Base-by-base conservation (phyloP, 2,329 filamentous ascomycete genomes). In the Stromatinia cepivora region DNA sequence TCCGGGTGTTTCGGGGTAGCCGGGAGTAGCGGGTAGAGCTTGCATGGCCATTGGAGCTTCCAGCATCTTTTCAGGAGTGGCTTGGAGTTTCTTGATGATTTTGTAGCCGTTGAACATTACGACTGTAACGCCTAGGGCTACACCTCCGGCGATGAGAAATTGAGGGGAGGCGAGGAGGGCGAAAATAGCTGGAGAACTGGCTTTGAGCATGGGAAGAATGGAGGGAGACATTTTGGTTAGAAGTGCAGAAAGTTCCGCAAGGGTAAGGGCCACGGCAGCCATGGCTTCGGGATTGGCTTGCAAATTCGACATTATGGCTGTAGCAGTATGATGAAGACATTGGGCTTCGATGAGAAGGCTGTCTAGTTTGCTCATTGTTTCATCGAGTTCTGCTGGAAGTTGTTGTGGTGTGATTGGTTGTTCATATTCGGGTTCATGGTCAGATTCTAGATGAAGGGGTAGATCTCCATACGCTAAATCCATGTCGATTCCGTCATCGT, bases 41-140 rank as follows among this genome's bases (percentile, higher is more conserved):
- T 64, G 52, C 52, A 69, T 58, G 28, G 61, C 68, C 28, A 66
- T 65, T 0, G 70, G 70, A 61, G 71, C 73, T 9, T 73, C 73
- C n/a, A 76, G 69, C 22, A 70, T 71, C 50, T 72, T 72, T 3
- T 70, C 70, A 0, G 59, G 59, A n/a, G 70, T 74, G 48, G 76
- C 74, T 76, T 84, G 83, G 73, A 98, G 92, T 75, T 89, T 90
- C 84, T 97, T 96, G 81, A 99, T 89, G 79, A 99, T 97, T 82
- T 97, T 98, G 86, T 93, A 98, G 7, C 95, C 94, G 67, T 95
- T 95, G 71, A 99, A 92, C 79, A 95, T 94, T 76, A 99, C 92
- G 11, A 98, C 89, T 0, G 95, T 98, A n/a, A 97, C 90, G 20
- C 95, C 95, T 0, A 97, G 89, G 0, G 92, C 92, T 20, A 97